Evolutionary conservation across 306 rosid genomes (phyloP), one percentile per base, ranked within the genome.

Genomic region (Herpetospermum pedunculosum): DNA sequence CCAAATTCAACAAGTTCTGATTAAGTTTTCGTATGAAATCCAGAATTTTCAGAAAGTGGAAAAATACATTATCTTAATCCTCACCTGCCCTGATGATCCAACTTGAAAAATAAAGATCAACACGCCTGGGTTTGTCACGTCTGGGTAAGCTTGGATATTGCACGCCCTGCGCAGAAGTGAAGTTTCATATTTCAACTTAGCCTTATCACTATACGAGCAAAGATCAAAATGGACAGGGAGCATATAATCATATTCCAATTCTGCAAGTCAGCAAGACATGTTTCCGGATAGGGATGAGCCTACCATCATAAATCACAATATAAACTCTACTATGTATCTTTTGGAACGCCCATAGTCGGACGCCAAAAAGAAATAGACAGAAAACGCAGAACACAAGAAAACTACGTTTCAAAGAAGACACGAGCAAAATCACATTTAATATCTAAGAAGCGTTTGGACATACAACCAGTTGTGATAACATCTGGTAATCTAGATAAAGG

Each of bases 41-140:
- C 49, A 12, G 18, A 6, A 48, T 75, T 60, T 47, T 73, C 38
- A 28, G n/a, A 46, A 60, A 48, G 19, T 8, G 44, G 57, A 74
- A 15, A 9, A 40, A 16, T 1, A 16, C 23, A 30, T 21, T 32
- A 16, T 62, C 72, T 32, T 34, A 67, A 60, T 76, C 73, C 89
- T 80, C 84, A 95, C 99, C 99, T 48, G 97, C 87, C 81, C 83
- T 88, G 82, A 95, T 87, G 60, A 84, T 82, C 99, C 99, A 95
- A 85, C 99, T 84, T 74, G 99, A 95, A 79, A 91, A 95, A 77
- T 84, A 95, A 14, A 55, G 90, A 28, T 91, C 96, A 9, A 95
- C 99, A 13, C 97, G 96, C 82, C 99, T 86, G 64, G 99, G 99
- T 82, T 91, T 95, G 86, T 91, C 99, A 38, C 89, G 89, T 83